phyloP scores from a whole-genome alignment of 163 green algal species.

The Scenedesmus sp. region DNA sequence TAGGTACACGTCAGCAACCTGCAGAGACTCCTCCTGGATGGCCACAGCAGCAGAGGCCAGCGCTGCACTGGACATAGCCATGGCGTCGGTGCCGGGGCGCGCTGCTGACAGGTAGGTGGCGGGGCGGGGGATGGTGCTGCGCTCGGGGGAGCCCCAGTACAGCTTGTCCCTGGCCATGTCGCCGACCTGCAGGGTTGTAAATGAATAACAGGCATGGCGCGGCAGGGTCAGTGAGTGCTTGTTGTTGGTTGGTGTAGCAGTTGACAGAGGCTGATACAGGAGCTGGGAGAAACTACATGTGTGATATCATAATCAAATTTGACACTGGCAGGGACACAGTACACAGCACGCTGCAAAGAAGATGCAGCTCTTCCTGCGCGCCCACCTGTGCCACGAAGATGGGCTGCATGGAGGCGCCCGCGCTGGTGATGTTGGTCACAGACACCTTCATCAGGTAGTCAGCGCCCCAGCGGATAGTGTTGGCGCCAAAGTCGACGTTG shows the following conservation, averaged over 20 bases:
- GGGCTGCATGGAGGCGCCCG: conserved; percentile 46
- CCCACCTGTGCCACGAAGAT: conserved; percentile 54
- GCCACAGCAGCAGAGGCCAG: conserved; percentile 51
- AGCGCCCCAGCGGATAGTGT: conserved; percentile 58
- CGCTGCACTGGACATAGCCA: conserved; percentile 41
- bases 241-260: neutral
- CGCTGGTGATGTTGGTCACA: conserved; percentile 56
- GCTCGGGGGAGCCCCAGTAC: conserved; percentile 53
- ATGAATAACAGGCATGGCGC: neutral
- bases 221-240: neutral
- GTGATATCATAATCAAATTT: too few species aligned
- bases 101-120: conserved; percentile 49
- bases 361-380: neutral
- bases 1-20: conserved; percentile 56
- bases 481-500: conserved; percentile 49
- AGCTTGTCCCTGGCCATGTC: conserved; percentile 54
- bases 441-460: conserved; percentile 64
- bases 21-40: conserved; percentile 52
- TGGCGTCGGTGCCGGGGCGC: conserved; percentile 44
- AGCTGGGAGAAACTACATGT: neutral
- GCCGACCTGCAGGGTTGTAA: conserved; percentile 24
- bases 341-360: neutral
- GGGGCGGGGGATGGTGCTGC: conserved; percentile 36
- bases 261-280: neutral
- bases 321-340: neutral